Percentiles rank a stretch among this genome's conserved stretches.
Conservation (phyloP, 192 early-diverging fungal species). For the Podila epicladia region DNA sequence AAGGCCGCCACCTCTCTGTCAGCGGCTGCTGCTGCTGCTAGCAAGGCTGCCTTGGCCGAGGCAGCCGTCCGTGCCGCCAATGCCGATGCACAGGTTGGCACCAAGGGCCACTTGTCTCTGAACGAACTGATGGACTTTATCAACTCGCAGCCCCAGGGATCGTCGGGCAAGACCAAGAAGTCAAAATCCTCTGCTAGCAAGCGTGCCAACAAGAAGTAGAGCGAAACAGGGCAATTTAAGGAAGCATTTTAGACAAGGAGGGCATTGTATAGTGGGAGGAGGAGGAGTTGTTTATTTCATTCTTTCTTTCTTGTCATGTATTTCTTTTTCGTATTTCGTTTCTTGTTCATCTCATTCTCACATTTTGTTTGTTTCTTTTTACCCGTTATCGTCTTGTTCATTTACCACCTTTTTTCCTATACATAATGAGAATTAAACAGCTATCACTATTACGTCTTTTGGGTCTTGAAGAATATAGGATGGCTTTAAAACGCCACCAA, state of each 20-base stretch:
- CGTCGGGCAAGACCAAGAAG: conserved; percentile 16
- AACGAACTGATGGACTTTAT: conserved; percentile 83
- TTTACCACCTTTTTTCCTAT: background rate
- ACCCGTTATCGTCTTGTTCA: background rate
- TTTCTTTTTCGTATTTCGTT: background rate
- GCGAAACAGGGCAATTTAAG: background rate
- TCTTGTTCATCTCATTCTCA: background rate
- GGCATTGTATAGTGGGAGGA: background rate
- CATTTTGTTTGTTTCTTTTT: background rate
- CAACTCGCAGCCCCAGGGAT: conserved; percentile 40
- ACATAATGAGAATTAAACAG: background rate
- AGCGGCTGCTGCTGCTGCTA: conserved; percentile 52
- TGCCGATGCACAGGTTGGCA: conserved; percentile 45
- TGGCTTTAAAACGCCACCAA: background rate
- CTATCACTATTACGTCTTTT: background rate
- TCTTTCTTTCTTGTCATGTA: conserved; percentile 6
- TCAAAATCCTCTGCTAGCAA: conserved; percentile 16
- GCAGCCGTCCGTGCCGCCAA: conserved; percentile 48
- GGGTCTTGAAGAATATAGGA: background rate
- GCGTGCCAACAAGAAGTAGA: conserved; percentile 44
- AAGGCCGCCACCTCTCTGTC: conserved; percentile 24
- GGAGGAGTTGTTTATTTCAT: conserved; percentile 1
- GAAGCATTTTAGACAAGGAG: background rate
- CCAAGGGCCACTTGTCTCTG: conserved; percentile 78
- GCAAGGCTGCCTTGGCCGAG: conserved; percentile 27